Conservation (phyloP, 2,329 filamentous ascomycete species). For the Fusarium sterilihyphosum region DNA sequence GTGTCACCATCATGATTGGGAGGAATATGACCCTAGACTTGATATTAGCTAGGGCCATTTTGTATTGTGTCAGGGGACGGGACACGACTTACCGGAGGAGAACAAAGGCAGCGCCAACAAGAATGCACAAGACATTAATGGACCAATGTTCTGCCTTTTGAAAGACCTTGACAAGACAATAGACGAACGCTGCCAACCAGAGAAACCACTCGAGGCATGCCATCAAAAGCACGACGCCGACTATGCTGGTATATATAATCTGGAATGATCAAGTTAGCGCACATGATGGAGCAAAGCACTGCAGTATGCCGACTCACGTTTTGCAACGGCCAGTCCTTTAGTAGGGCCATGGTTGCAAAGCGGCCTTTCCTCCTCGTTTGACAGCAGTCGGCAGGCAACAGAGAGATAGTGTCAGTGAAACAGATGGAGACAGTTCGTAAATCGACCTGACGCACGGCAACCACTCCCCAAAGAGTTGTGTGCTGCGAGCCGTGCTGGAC, state of each 20-base stretch:
- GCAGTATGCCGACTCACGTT: slow-evolving; percentile 46
- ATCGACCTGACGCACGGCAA: neutral
- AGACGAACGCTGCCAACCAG: slow-evolving; percentile 93
- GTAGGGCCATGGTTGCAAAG: slow-evolving; percentile 52
- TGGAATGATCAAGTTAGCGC: slow-evolving; percentile 50
- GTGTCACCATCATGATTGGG: slow-evolving; percentile 92
- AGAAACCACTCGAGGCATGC: slow-evolving; percentile 93
- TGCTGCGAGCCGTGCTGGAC: neutral
- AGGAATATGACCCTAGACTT: slow-evolving; percentile 78
- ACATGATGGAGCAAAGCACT: neutral
- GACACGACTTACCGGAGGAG: slow-evolving; percentile 69
- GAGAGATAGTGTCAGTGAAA: neutral
- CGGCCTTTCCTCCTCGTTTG: neutral
- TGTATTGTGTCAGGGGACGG: neutral
- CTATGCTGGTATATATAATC: slow-evolving; percentile 86
- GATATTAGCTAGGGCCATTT: neutral
- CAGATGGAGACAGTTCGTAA: neutral
- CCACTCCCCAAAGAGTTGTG: neutral
- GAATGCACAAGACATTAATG: slow-evolving; percentile 78
- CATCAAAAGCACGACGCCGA: slow-evolving; percentile 83
- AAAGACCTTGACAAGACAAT: slow-evolving; percentile 89
- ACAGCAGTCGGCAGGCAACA: neutral
- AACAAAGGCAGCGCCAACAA: slow-evolving; percentile 80
- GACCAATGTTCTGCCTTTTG: slow-evolving; percentile 90
- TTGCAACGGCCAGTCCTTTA: slow-evolving; percentile 61